Percentiles rank a stretch among this genome's conserved stretches.
Conservation (phyloP, 73 alveolate genomes). For the Tetrahymena malaccensis region DNA sequence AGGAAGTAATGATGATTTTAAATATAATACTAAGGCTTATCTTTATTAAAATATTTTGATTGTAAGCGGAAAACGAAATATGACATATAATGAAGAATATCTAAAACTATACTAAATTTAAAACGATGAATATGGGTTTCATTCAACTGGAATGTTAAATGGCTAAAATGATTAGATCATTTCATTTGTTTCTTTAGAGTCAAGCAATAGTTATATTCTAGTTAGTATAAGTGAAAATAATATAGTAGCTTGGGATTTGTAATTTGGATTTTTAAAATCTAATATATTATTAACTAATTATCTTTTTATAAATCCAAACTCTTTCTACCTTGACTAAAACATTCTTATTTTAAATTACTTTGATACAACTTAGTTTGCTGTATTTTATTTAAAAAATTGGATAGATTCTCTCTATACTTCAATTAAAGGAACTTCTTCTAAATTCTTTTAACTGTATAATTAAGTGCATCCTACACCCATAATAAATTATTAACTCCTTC, state of each 20-base stretch:
- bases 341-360: background rate
- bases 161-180: background rate
- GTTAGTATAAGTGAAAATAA: background rate
- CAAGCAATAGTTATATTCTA: background rate
- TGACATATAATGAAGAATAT: background rate
- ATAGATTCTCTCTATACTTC: background rate
- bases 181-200: background rate
- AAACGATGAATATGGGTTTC: background rate
- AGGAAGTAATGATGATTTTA: background rate
- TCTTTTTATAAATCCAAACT: background rate
- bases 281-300: background rate
- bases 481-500: background rate
- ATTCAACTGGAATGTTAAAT: background rate
- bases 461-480: background rate
- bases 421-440: background rate
- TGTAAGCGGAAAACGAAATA: background rate
- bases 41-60: background rate
- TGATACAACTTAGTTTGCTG: background rate
- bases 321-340: background rate
- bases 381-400: background rate
- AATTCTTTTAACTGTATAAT: background rate
- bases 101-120: background rate
- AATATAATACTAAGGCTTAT: background rate
- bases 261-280: background rate
- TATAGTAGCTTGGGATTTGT: background rate